Evolutionary conservation across 495 filamentous ascomycete genomes (phyloP).

Genomic region (Echria macrotheca): DNA sequence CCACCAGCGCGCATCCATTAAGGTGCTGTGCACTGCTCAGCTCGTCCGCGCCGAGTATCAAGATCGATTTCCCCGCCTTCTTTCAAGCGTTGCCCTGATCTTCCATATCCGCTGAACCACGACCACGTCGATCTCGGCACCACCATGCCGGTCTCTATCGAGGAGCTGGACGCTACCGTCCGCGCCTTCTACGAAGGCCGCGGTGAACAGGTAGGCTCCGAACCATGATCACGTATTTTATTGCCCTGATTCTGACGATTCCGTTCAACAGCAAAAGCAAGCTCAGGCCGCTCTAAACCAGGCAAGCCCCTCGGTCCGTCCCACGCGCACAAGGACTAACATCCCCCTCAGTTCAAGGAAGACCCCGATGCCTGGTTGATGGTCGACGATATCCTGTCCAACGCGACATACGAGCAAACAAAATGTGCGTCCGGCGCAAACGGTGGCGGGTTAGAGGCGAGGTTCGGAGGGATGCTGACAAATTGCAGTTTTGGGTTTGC

Average conservation of each 20-base stretch:
- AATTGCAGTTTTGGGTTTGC: constrained; percentile 74
- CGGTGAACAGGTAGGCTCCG: constrained; percentile 72
- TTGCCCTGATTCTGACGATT: no score
- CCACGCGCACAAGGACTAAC: constrained; percentile 27
- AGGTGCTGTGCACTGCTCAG: background rate
- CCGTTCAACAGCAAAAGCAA: constrained; percentile 96
- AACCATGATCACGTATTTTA: no score
- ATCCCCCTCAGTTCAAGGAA: constrained; percentile 77
- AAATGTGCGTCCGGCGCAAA: constrained; percentile 64
- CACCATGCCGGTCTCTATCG: constrained; percentile 60
- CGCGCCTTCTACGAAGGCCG: constrained; percentile 95
- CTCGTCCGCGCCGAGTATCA: background rate
- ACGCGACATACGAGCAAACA: constrained; percentile 86
- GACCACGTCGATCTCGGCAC: constrained; percentile 20
- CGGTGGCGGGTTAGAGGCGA: background rate
- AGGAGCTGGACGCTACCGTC: constrained; percentile 92
- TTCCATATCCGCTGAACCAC: no score
- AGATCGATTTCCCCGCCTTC: constrained; percentile 1
- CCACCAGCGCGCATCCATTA: background rate
- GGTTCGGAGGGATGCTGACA: constrained; percentile 38
- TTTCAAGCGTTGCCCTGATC: no score
- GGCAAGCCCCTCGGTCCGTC: constrained; percentile 44
- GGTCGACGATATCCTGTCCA: constrained; percentile 90
- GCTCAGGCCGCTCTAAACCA: constrained; percentile 92
- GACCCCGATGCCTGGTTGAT: constrained; percentile 96